Evolutionary conservation across 306 rosid genomes (phyloP).

Genomic region (Alnus glutinosa): DNA sequence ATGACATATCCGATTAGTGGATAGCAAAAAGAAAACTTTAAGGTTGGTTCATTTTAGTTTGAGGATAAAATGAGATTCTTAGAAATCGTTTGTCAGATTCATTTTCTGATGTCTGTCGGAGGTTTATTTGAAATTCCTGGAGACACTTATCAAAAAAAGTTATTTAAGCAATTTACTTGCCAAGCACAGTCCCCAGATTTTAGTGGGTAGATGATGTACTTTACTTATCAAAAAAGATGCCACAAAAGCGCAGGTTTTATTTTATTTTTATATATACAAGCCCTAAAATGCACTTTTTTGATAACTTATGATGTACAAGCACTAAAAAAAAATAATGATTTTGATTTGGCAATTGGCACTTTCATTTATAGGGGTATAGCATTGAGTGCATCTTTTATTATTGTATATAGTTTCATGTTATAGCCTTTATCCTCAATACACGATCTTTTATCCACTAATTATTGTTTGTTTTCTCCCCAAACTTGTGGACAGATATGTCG

Average conservation of each 20-base stretch:
- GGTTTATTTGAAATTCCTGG: background rate
- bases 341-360: background rate
- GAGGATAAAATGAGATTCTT: background rate
- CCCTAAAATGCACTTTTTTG: too few species aligned
- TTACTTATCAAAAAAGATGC: too few species aligned
- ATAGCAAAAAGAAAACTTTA: background rate
- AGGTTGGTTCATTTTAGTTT: background rate
- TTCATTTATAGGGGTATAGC: background rate
- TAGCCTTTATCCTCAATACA: background rate
- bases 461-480: conserved; percentile 26
- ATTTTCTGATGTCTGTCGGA: background rate
- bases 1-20: background rate
- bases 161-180: too few species aligned
- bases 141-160: background rate
- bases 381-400: background rate
- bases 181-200: too few species aligned
- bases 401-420: conserved; percentile 8
- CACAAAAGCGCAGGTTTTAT: too few species aligned
- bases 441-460: conserved; percentile 10
- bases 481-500: conserved; percentile 53
- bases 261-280: too few species aligned
- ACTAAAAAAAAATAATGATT: background rate
- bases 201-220: too few species aligned
- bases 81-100: background rate
- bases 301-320: too few species aligned